phyloP scores from a whole-genome alignment of 768 basidiomycete species.

The Trametes punicea region DNA sequence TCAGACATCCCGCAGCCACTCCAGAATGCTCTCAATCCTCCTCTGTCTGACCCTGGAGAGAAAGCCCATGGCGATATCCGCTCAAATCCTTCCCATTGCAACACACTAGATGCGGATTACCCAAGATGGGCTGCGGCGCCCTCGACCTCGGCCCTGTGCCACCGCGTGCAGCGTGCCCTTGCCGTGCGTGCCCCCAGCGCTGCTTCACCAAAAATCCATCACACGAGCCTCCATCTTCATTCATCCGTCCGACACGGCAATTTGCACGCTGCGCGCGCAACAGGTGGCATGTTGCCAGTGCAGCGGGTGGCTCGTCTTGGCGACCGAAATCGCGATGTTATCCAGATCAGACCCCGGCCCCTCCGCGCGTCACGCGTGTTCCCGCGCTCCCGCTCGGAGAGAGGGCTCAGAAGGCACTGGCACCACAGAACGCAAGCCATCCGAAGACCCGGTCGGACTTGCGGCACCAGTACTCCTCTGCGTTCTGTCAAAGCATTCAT shows the following conservation, averaged over 20 bases:
- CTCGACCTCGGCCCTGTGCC: not conserved
- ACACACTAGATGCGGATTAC: not conserved
- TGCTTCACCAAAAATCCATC: not conserved
- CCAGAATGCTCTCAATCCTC: not conserved
- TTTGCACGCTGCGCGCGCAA: not conserved
- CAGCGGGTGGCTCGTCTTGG: not conserved
- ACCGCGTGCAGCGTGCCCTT: not conserved
- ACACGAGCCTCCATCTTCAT: not conserved
- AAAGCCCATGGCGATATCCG: not conserved
- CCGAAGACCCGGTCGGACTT: not conserved
- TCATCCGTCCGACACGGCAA: too few relatives aligned
- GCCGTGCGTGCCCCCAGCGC: not conserved
- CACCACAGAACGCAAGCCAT: not conserved
- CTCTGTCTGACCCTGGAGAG: not conserved
- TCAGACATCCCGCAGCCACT: not conserved
- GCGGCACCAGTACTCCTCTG: too few relatives aligned
- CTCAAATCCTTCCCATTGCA: not conserved
- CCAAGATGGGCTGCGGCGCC: not conserved
- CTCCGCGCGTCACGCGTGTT: not conserved
- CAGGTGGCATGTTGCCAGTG: not conserved
- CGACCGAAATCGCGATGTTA: not conserved
- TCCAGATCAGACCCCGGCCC: not conserved
- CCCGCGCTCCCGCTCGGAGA: not conserved
- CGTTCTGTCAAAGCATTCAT: not conserved
- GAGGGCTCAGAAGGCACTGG: not conserved